phyloP scores from a whole-genome alignment of 345 rosid species.

The Eucalyptus marginata region DNA sequence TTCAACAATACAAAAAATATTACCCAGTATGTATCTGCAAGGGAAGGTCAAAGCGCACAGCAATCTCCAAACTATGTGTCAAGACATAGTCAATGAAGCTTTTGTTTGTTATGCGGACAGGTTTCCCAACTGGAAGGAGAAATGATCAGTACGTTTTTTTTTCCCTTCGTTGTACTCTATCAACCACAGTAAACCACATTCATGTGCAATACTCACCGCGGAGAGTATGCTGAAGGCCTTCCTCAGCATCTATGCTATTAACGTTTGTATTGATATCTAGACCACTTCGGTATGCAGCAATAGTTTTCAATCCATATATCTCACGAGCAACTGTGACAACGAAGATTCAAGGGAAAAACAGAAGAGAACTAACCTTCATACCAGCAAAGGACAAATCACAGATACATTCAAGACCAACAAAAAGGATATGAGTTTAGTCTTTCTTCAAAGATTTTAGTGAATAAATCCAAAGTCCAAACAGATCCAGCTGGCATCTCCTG shows the following conservation, averaged over 20 bases:
- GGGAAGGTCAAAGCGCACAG: constrained; percentile 54
- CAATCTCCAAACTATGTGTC: constrained; percentile 49
- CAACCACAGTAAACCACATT: neutral
- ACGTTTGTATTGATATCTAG: constrained; percentile 63
- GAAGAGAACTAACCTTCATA: neutral
- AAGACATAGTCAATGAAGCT: constrained; percentile 73
- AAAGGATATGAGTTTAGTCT: constrained; percentile 86
- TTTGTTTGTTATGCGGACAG: constrained; percentile 58
- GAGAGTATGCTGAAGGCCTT: constrained; percentile 59
- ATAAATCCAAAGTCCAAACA: constrained; percentile 58
- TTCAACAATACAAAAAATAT: neutral
- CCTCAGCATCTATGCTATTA: constrained; percentile 47
- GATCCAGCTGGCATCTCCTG: constrained; percentile 42
- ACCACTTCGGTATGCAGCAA: constrained; percentile 93
- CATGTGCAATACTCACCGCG: constrained; percentile 18
- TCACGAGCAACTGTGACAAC: constrained; percentile 35
- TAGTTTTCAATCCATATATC: constrained; percentile 67
- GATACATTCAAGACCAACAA: neutral
- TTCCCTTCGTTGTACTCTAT: neutral
- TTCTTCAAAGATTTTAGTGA: constrained; percentile 38
- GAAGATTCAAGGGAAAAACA: constrained; percentile 32
- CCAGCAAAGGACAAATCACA: neutral
- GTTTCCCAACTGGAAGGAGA: constrained; percentile 53
- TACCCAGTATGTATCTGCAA: constrained; percentile 98
- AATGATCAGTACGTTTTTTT: neutral